phyloP scores from a whole-genome alignment of 164 flowering plant genomes.

The Vitis amurensis region DNA sequence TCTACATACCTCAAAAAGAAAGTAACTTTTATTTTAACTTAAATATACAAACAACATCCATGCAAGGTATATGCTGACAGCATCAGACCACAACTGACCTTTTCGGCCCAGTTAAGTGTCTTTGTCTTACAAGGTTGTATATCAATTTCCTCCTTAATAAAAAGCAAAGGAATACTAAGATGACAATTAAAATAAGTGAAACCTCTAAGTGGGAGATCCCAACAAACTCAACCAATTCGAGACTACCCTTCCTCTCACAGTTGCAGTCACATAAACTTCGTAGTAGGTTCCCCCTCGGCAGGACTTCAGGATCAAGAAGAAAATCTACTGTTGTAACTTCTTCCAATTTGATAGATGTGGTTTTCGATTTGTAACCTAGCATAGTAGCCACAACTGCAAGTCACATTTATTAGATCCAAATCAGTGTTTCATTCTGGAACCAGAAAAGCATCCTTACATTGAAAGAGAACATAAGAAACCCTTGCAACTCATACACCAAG shows the following conservation, averaged over 20 bases:
- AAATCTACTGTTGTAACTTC: conserved; percentile 67
- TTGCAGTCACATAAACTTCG: conserved; percentile 32
- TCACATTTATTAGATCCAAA: conserved; percentile 6
- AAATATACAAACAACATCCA: neutral
- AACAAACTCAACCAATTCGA: conserved; percentile 26
- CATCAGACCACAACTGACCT: conserved; percentile 29
- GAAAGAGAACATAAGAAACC: neutral
- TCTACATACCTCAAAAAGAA: neutral
- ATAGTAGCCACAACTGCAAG: conserved; percentile 55
- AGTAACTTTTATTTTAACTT: neutral
- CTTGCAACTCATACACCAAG: neutral
- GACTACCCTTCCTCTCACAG: conserved; percentile 27
- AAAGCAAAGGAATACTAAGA: conserved; percentile 49
- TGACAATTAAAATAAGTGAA: conserved; percentile 27
- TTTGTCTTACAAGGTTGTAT: conserved; percentile 34
- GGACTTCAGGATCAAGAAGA: conserved; percentile 57
- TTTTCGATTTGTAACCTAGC: conserved; percentile 74
- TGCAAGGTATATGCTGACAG: neutral
- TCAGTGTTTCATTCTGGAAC: neutral
- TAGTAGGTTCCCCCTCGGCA: conserved; percentile 8
- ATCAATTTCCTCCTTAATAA: conserved; percentile 42
- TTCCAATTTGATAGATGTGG: conserved; percentile 51
- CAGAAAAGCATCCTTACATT: neutral
- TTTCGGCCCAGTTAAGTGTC: conserved; percentile 33
- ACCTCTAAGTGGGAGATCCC: conserved; percentile 37